Conservation (phyloP, 768 basidiomycete genomes). For the Cyathus striatus region DNA sequence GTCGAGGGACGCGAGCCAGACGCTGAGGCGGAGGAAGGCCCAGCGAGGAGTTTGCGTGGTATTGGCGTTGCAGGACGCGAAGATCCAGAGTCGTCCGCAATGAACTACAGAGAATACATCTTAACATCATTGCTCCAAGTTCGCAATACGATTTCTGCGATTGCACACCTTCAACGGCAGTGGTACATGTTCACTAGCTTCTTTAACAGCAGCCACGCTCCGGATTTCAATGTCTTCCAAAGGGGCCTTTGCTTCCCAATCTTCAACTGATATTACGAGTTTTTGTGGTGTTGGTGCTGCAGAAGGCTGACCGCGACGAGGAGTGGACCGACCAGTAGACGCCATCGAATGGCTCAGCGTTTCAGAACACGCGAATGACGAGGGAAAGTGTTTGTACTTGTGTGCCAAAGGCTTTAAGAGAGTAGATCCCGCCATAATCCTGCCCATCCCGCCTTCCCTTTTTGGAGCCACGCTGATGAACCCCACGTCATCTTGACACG, state of each 20-base stretch:
- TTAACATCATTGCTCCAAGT: conserved; percentile 1
- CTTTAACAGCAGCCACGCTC: conserved; percentile 61
- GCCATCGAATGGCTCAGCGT: not conserved
- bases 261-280: conserved; percentile 59
- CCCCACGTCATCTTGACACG: too few relatives aligned
- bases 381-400: too few relatives aligned
- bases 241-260: conserved; percentile 87
- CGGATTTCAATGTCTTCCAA: conserved; percentile 62
- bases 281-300: not conserved
- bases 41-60: conserved; percentile 2
- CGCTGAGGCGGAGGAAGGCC: too few relatives aligned
- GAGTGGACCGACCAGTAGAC: not conserved
- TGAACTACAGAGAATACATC: conserved; percentile 19
- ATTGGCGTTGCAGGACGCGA: conserved; percentile 1
- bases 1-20: conserved; percentile 12
- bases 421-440: too few relatives aligned
- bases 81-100: conserved; percentile 14
- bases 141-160: conserved; percentile 1
- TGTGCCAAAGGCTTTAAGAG: too few relatives aligned
- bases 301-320: not conserved
- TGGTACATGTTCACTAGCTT: conserved; percentile 52
- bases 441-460: too few relatives aligned
- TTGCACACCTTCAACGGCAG: conserved; percentile 71
- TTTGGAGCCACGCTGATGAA: too few relatives aligned
- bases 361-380: too few relatives aligned